Conservation (phyloP, 2,329 filamentous ascomycete genomes). For the Lasiodiplodia theobromae region DNA sequence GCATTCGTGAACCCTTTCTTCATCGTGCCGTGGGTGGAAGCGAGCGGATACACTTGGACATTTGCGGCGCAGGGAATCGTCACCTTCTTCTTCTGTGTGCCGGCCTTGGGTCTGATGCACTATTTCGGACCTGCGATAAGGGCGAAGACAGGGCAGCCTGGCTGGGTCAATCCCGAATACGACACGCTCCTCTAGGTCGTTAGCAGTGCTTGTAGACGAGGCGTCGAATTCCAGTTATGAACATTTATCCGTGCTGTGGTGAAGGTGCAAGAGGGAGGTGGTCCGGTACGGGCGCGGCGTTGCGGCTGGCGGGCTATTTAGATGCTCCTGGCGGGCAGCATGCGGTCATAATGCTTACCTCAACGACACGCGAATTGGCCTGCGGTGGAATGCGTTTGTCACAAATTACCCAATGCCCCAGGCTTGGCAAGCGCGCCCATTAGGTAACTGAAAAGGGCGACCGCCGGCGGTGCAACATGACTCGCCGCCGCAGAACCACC, state of each 20-base stretch:
- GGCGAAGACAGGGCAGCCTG: conserved; percentile 30
- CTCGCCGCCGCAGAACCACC: not conserved
- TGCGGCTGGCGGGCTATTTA: conserved; percentile 12
- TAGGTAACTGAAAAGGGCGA: conserved; percentile 20
- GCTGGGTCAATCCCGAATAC: conserved; percentile 35
- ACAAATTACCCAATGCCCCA: conserved; percentile 21
- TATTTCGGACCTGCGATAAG: conserved; percentile 36
- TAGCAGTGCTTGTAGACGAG: not conserved
- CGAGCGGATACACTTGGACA: conserved; percentile 38
- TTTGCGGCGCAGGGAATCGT: conserved; percentile 42
- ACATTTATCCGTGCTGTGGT: not conserved
- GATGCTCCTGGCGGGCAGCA: conserved; percentile 4
- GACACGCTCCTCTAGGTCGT: conserved; percentile 1
- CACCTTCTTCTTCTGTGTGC: conserved; percentile 37
- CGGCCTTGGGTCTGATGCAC: conserved; percentile 36
- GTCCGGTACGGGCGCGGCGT: not conserved
- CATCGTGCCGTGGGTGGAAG: conserved; percentile 38
- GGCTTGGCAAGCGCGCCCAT: conserved; percentile 19
- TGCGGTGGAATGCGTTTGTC: conserved; percentile 25
- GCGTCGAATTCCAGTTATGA: not conserved
- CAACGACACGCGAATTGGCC: not conserved
- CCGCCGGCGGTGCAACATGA: conserved; percentile 11
- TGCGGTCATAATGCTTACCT: conserved; percentile 24
- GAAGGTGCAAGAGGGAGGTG: not conserved
- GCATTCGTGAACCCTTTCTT: conserved; percentile 39